phyloP scores from a whole-genome alignment of 1,284 basidiomycete genomes.

The Blastosporella zonata region DNA sequence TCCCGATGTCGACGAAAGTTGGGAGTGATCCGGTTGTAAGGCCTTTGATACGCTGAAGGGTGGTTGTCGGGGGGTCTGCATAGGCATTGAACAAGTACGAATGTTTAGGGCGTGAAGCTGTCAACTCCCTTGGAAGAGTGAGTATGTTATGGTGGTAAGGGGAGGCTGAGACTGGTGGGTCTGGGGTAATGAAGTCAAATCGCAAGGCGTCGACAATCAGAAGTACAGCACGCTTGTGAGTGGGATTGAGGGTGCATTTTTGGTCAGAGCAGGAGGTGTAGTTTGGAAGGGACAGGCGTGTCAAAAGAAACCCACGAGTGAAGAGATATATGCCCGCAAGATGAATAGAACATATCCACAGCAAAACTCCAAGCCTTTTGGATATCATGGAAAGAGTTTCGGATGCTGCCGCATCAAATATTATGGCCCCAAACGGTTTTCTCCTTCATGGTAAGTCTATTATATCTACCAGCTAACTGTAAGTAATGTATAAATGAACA shows the following conservation, averaged over 20 bases:
- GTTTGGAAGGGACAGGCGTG: slow-evolving; percentile 73
- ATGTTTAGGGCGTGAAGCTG: slow-evolving; percentile 54
- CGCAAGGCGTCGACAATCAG: slow-evolving; percentile 92
- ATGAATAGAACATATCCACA: slow-evolving; percentile 62
- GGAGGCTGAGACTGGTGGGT: slow-evolving; percentile 59
- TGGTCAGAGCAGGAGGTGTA: slow-evolving; percentile 46
- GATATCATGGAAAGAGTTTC: slow-evolving; percentile 10
- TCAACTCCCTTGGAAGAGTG: slow-evolving; percentile 73
- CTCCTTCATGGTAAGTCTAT: no score
- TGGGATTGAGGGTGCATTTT: slow-evolving; percentile 51
- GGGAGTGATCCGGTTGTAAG: slow-evolving; percentile 95
- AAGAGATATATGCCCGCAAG: slow-evolving; percentile 74
- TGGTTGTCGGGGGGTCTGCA: slow-evolving; percentile 94
- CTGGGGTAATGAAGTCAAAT: slow-evolving; percentile 88
- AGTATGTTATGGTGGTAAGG: slow-evolving; percentile 83
- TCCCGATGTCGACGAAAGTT: slow-evolving; percentile 92
- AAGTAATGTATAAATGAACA: no score
- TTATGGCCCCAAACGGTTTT: no score
- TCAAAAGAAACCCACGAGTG: slow-evolving; percentile 85
- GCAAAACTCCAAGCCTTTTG: slow-evolving; percentile 35
- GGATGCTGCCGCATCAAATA: no score
- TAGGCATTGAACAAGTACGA: slow-evolving; percentile 89
- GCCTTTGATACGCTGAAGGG: slow-evolving; percentile 93
- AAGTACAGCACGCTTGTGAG: slow-evolving; percentile 78
- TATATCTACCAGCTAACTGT: no score